phyloP scores from a whole-genome alignment of 208 protist genomes.

The Porcisia deanei region DNA sequence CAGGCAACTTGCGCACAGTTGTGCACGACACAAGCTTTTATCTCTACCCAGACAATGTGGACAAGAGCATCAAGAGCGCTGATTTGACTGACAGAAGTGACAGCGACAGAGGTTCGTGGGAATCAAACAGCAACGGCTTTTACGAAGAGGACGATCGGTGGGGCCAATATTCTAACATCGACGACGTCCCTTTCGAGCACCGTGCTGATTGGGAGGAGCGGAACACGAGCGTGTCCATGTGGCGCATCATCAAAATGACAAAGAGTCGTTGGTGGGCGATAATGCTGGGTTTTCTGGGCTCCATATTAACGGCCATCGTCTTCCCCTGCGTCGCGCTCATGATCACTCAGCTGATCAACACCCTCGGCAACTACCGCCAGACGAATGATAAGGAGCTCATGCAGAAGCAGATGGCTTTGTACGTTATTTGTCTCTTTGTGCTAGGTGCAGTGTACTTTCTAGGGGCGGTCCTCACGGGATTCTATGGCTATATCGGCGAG shows the following conservation, averaged over 20 bases:
- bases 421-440: constrained; percentile 52
- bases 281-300: constrained; percentile 56
- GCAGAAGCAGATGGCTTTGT: constrained; percentile 33
- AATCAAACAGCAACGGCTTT: constrained; percentile 9
- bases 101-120: constrained; percentile 18
- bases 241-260: constrained; percentile 59
- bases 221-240: constrained; percentile 36
- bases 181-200: constrained; percentile 59
- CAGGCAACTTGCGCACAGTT: constrained; percentile 21
- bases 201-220: constrained; percentile 62
- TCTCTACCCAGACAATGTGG: constrained; percentile 15
- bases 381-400: constrained; percentile 30
- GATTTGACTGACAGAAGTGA: not conserved
- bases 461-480: constrained; percentile 48
- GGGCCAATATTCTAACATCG: constrained; percentile 43
- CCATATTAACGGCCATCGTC: constrained; percentile 38
- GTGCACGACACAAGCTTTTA: constrained; percentile 54
- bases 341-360: constrained; percentile 46
- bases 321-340: constrained; percentile 50
- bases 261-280: constrained; percentile 41
- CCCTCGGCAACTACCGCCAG: constrained; percentile 42
- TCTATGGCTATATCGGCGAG: constrained; percentile 80
- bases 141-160: constrained; percentile 15
- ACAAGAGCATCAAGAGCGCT: constrained; percentile 2
- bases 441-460: constrained; percentile 42